Evolutionary conservation across 306 rosid species (phyloP).

Genomic region (Vachellia pachyceras): DNA sequence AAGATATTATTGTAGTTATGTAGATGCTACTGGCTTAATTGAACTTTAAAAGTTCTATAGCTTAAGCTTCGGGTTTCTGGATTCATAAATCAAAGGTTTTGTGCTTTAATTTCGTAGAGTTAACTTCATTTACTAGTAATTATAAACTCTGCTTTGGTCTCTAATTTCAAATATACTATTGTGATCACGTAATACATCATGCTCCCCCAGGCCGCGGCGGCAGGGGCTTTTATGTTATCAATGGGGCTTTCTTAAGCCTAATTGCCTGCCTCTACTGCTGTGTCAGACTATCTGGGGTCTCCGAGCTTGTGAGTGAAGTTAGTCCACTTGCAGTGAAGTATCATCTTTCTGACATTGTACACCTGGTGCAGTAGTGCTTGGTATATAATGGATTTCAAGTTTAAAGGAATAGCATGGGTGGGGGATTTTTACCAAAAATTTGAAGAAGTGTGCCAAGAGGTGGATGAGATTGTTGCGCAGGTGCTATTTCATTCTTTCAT

Average conservation of each 20-base stretch:
- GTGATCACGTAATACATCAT: not conserved
- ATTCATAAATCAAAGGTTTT: slow-evolving; percentile 1
- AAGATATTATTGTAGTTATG: not conserved
- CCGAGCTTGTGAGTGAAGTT: slow-evolving; percentile 43
- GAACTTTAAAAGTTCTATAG: slow-evolving; percentile 9
- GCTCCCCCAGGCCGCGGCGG: too few relatives aligned
- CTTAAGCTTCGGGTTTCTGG: not conserved
- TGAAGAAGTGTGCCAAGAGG: slow-evolving; percentile 87
- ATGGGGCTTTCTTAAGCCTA: not conserved
- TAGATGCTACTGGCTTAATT: not conserved
- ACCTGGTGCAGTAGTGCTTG: too few relatives aligned
- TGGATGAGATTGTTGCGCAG: slow-evolving; percentile 70
- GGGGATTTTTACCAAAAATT: slow-evolving; percentile 78
- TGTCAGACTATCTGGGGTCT: slow-evolving; percentile 33
- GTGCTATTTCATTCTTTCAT: slow-evolving; percentile 45
- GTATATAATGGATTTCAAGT: slow-evolving; percentile 64
- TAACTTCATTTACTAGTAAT: not conserved
- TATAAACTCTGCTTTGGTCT: not conserved
- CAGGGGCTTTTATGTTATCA: too few relatives aligned
- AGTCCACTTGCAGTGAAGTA: slow-evolving; percentile 7
- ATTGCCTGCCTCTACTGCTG: slow-evolving; percentile 22
- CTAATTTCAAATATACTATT: not conserved
- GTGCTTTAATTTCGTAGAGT: slow-evolving; percentile 19
- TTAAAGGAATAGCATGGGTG: slow-evolving; percentile 64
- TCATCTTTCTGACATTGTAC: slow-evolving; percentile 10